Percentiles rank a stretch among this genome's conserved stretches.
Evolutionary conservation across 495 filamentous ascomycete species (phyloP).

Genomic region (Acidomyces sp.): DNA sequence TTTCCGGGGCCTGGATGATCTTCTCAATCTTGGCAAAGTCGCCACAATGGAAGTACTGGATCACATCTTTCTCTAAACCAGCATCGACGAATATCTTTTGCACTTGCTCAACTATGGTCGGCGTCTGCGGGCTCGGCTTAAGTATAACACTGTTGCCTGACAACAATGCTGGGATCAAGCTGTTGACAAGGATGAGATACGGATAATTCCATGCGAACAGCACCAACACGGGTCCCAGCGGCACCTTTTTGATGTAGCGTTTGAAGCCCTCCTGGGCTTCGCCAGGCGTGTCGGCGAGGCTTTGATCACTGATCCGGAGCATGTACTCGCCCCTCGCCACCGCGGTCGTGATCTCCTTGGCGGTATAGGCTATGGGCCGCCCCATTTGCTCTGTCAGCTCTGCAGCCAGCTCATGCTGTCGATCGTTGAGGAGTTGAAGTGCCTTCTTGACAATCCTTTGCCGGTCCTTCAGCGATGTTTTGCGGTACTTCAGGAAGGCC

Average conservation of each 20-base stretch:
- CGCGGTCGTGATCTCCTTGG: constrained; percentile 69
- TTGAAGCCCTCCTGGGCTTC: constrained; percentile 77
- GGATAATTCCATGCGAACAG: constrained; percentile 97
- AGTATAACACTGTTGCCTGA: constrained; percentile 80
- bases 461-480: constrained; percentile 48
- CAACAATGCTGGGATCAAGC: constrained; percentile 73
- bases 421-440: constrained; percentile 49
- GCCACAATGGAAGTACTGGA: constrained; percentile 84
- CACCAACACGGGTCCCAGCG: constrained; percentile 70
- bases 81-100: constrained; percentile 60
- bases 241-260: constrained; percentile 73
- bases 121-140: constrained; percentile 89
- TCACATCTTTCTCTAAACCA: constrained; percentile 63
- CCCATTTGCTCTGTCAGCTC: constrained; percentile 94
- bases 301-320: constrained; percentile 61
- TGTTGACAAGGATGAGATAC: constrained; percentile 82
- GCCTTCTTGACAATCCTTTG: constrained; percentile 68
- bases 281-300: constrained; percentile 58
- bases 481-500: constrained; percentile 58
- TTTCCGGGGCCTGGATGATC: constrained; percentile 56
- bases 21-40: constrained; percentile 55
- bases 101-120: constrained; percentile 74
- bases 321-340: constrained; percentile 69
- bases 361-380: constrained; percentile 71
- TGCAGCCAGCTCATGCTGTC: constrained; percentile 64